A percentile compares a stretch with the other conserved stretches of the same genome.
Conservation (phyloP, 352 stramenopile genomes). For the Pythium aquatile region DNA sequence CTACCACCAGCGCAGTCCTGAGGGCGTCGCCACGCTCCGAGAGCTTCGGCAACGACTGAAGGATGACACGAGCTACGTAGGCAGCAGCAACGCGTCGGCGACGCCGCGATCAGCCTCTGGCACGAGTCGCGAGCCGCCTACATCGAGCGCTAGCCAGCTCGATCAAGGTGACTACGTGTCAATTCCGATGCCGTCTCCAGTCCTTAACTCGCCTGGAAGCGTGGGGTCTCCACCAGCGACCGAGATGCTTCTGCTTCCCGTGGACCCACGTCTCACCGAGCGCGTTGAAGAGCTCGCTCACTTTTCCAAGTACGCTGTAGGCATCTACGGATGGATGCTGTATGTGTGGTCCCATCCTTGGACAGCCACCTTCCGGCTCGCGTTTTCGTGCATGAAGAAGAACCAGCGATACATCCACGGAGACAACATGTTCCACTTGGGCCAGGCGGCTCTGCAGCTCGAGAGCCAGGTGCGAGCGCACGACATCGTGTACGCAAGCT, state of each 20-base stretch:
- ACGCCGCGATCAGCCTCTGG: constrained; percentile 1
- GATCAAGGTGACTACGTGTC: constrained; percentile 37
- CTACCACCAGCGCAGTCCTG: constrained; percentile 5
- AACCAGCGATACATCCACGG: constrained; percentile 67
- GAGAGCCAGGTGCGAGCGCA: constrained; percentile 58
- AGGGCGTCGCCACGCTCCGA: constrained; percentile 43
- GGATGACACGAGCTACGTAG: constrained; percentile 21
- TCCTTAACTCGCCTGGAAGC: neutral
- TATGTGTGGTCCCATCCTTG: constrained; percentile 89
- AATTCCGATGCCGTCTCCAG: constrained; percentile 47
- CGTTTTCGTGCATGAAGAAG: constrained; percentile 75
- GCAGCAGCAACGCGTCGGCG: constrained; percentile 12
- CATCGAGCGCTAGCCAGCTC: neutral
- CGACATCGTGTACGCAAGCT: constrained; percentile 84
- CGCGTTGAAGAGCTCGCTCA: constrained; percentile 71
- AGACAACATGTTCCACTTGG: constrained; percentile 82
- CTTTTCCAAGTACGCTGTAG: constrained; percentile 82
- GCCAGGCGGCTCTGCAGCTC: constrained; percentile 78
- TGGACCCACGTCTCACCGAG: constrained; percentile 46
- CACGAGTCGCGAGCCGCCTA: neutral
- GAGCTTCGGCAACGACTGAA: constrained; percentile 49
- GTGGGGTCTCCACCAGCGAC: constrained; percentile 27
- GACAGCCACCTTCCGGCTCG: constrained; percentile 70
- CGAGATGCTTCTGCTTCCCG: constrained; percentile 37
- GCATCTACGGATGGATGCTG: constrained; percentile 90